phyloP scores from a whole-genome alignment of 2,329 filamentous ascomycete species.

The Oidium heveae region DNA sequence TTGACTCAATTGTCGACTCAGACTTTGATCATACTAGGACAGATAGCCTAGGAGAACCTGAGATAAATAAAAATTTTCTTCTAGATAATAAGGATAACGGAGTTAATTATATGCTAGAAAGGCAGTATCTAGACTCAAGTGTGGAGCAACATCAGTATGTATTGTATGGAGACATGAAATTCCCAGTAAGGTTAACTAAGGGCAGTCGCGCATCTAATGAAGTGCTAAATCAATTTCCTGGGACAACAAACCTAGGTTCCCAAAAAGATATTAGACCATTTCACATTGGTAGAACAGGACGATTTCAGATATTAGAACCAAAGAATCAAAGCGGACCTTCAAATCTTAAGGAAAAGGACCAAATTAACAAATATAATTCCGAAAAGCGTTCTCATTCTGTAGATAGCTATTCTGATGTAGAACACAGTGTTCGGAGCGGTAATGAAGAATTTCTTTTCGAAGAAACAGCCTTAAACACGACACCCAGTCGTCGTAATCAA shows the following conservation, averaged over 20 bases:
- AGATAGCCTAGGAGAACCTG: not conserved
- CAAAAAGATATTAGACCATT: too few species aligned
- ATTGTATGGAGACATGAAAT: not conserved
- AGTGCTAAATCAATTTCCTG: not conserved
- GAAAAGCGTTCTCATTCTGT: not conserved
- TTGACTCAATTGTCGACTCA: not conserved
- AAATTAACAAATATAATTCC: too few species aligned
- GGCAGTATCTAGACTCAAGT: not conserved
- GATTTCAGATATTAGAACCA: too few species aligned
- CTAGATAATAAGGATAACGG: not conserved
- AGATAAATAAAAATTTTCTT: not conserved
- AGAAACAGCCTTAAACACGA: not conserved
- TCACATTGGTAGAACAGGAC: too few species aligned
- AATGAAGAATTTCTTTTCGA: not conserved
- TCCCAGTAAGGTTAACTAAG: not conserved
- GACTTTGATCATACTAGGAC: conserved; percentile 1
- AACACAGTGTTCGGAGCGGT: not conserved
- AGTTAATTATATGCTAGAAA: not conserved
- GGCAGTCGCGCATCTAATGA: not conserved
- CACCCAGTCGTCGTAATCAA: not conserved
- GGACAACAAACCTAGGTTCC: too few species aligned
- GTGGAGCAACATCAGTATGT: not conserved
- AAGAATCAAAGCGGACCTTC: too few species aligned
- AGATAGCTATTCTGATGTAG: not conserved
- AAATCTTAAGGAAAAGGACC: too few species aligned